Base-by-base conservation (phyloP, 805 yeast genomes). In the Metschnikowia similis region DNA sequence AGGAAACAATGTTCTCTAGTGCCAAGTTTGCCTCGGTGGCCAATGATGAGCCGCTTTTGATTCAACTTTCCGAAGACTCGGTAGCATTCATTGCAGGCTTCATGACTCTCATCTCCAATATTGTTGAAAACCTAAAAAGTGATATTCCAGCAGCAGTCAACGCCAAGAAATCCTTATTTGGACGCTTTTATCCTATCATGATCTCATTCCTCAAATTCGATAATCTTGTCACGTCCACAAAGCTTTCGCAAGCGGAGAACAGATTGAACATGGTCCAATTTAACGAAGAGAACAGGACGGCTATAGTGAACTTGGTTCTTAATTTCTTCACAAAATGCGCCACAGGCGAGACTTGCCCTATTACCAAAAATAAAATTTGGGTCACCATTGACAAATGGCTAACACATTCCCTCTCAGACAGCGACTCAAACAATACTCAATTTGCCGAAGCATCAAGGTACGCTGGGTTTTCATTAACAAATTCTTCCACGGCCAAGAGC, bases 31-130 rank as follows among this genome's bases (percentile, higher is more conserved):
- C 47, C 26, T 27, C 39, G 2, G 32, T 28, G 2, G 54, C 54
- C n/a, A 54, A 55, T 5, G 53, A 61, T 3, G 65, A 61, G 8
- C 69, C 65, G 49, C 41, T 67, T 50, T 44, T 59, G 39, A 67
- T 74, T 9, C 89, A 85, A 46, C 70, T 90, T 31, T 86, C 87
- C 34, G 96, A 89, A 55, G 97, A 90, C 62, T 85, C 91, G 0
- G 69, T 88, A 7, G 76, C 89, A 7, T 82, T 87, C 47, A 71
- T 90, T 6, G 79, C 91, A 0, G 87, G 96, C 0, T 83, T 87
- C 56, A 71, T 89, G 50, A 82, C 87, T 27, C 68, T 94, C 45
- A 70, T 90, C 10, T 65, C 75, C 2, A 58, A 66, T 6, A 61
- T 74, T 10, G 67, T 68, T 8, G 59, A 57, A 36, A 70, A 72